Conservation (phyloP, 148 eudicot species). For the Rhododendron kiyosumense region DNA sequence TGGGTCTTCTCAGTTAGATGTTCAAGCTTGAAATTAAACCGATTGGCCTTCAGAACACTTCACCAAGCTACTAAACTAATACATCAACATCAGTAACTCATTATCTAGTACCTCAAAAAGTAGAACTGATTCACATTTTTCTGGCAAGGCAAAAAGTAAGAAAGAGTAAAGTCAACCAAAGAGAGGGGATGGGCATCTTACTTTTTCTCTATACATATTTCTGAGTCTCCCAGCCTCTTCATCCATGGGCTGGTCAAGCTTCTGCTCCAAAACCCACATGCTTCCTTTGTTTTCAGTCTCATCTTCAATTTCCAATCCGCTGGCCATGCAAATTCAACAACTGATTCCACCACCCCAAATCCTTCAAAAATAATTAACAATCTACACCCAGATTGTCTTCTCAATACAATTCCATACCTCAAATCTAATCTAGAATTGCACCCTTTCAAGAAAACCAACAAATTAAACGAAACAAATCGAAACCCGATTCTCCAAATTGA, state of each 20-base stretch:
- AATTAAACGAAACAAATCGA: not conserved
- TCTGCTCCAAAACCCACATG: slow-evolving; percentile 95
- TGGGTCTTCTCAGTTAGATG: not conserved
- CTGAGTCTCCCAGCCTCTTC: slow-evolving; percentile 87
- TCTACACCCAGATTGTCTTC: not conserved
- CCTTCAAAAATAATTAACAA: not conserved
- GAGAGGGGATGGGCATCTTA: slow-evolving; percentile 13
- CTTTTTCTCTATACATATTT: slow-evolving; percentile 83
- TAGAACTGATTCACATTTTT: not conserved
- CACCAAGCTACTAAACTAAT: not conserved
- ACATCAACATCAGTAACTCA: not conserved
- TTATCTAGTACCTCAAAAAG: not conserved
- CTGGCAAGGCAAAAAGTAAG: not conserved
- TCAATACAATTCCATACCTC: slow-evolving; percentile 1
- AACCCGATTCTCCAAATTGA: not conserved
- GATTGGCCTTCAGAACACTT: not conserved
- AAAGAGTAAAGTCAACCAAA: not conserved
- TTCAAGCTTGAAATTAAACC: not conserved
- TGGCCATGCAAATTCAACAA: slow-evolving; percentile 31
- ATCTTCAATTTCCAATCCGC: slow-evolving; percentile 35
- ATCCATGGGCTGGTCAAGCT: slow-evolving; percentile 93
- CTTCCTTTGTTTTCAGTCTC: slow-evolving; percentile 49
- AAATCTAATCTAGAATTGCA: not conserved
- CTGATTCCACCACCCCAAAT: not conserved
- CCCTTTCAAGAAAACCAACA: not conserved